phyloP scores from a whole-genome alignment of 192 early-diverging fungal species.

The Rhizophagus sp. region DNA sequence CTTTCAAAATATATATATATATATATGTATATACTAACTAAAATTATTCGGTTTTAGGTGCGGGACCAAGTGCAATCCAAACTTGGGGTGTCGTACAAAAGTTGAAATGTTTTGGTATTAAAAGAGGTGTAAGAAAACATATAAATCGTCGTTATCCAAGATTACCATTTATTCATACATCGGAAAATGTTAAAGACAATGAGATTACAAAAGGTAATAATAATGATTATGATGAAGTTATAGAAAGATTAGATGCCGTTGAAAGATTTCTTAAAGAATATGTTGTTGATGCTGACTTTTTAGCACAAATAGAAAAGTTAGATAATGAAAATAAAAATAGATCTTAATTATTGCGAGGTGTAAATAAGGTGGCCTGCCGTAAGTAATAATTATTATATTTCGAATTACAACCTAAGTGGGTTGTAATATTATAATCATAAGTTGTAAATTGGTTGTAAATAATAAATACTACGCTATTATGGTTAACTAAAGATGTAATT shows the following conservation, averaged over 20 bases:
- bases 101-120: not conserved
- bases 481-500: no score
- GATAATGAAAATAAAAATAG: no score
- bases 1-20: not conserved
- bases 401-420: no score
- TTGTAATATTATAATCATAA: no score
- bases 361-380: no score
- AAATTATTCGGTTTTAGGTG: not conserved
- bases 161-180: not conserved
- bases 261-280: not conserved
- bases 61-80: not conserved
- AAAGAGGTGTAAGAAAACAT: not conserved
- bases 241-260: not conserved
- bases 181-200: not conserved
- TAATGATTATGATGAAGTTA: not conserved
- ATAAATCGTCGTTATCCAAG: not conserved
- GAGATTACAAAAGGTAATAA: no score
- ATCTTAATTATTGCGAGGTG: no score
- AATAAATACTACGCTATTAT: no score
- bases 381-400: no score
- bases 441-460: no score
- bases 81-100: not conserved
- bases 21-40: not conserved
- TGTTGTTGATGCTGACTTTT: not conserved
- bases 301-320: no score